Evolutionary conservation across 805 yeast genomes (phyloP).

Genomic region (Pichia kluyveri): DNA sequence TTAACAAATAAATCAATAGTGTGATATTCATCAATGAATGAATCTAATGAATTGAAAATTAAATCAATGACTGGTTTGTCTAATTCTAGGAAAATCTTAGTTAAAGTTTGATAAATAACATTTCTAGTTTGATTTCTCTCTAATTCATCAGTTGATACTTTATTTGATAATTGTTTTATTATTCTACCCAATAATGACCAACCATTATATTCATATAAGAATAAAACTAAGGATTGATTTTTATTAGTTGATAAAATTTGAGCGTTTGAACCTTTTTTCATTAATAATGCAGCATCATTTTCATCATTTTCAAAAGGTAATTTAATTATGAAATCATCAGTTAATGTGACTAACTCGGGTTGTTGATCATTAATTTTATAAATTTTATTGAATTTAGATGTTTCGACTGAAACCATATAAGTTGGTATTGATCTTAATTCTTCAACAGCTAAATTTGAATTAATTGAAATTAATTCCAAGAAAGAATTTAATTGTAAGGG

Average conservation of each 20-base stretch:
- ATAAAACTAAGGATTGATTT: slow-evolving; percentile 39
- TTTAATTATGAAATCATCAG: slow-evolving; percentile 32
- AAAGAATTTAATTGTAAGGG: slow-evolving; percentile 59
- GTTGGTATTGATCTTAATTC: slow-evolving; percentile 53
- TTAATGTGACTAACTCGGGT: slow-evolving; percentile 39
- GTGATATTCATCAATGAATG: slow-evolving; percentile 23
- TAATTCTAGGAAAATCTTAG: slow-evolving; percentile 35
- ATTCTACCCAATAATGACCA: slow-evolving; percentile 82
- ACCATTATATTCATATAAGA: slow-evolving; percentile 69
- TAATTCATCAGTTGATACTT: slow-evolving; percentile 26
- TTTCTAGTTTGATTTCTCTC: slow-evolving; percentile 33
- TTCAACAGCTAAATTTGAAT: slow-evolving; percentile 57
- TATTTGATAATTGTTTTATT: slow-evolving; percentile 49
- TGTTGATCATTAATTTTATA: slow-evolving; percentile 43
- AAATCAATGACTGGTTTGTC: slow-evolving; percentile 22
- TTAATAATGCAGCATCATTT: slow-evolving; percentile 35
- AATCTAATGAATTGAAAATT: slow-evolving; percentile 27
- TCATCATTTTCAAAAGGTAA: slow-evolving; percentile 40
- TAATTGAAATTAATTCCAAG: slow-evolving; percentile 49
- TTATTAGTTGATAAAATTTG: slow-evolving; percentile 23
- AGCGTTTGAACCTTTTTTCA: slow-evolving; percentile 55
- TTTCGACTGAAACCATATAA: slow-evolving; percentile 43
- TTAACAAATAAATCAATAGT: slow-evolving; percentile 49
- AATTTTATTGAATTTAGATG: slow-evolving; percentile 29
- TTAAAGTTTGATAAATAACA: slow-evolving; percentile 43